phyloP scores from a whole-genome alignment of 352 stramenopile genomes.

The Albugo laibachii region DNA sequence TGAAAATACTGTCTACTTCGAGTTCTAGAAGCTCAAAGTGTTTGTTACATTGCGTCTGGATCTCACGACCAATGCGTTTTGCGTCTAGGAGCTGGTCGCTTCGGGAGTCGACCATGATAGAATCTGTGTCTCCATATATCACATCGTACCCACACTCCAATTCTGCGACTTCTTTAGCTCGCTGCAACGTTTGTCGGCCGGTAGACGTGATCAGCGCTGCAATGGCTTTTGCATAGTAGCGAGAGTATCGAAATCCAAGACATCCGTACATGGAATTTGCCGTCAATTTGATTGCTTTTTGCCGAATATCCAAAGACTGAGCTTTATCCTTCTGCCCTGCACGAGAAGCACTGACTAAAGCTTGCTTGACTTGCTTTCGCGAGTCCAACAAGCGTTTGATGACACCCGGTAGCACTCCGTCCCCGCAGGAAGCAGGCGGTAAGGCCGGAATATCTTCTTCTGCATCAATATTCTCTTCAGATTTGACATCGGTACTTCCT shows the following conservation, averaged over 20 bases:
- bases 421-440: conserved; percentile 45
- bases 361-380: conserved; percentile 93
- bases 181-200: conserved; percentile 95
- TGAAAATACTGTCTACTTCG: conserved; percentile 99
- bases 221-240: conserved; percentile 98
- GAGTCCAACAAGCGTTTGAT: conserved; percentile 96
- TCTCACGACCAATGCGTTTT: conserved; percentile 84
- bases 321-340: conserved; percentile 62
- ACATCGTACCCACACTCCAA: conserved; percentile 95
- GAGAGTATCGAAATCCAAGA: conserved; percentile 95
- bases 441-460: conserved; percentile 60
- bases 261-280: conserved; percentile 99
- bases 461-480: conserved; percentile 31
- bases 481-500: conserved; percentile 47
- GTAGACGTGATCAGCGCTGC: conserved; percentile 98
- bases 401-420: conserved; percentile 89
- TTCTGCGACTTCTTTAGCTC: conserved; percentile 94
- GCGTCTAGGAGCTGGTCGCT: conserved; percentile 87
- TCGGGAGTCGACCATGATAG: conserved; percentile 97
- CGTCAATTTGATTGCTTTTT: conserved; percentile 99
- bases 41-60: conserved; percentile 98
- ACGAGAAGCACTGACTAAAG: conserved; percentile 90
- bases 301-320: conserved; percentile 94
- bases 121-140: conserved; percentile 99
- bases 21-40: conserved; percentile 98